Conservation (phyloP, 225 moss, liverwort and hornwort genomes). For the Antitrichia curtipendula region DNA sequence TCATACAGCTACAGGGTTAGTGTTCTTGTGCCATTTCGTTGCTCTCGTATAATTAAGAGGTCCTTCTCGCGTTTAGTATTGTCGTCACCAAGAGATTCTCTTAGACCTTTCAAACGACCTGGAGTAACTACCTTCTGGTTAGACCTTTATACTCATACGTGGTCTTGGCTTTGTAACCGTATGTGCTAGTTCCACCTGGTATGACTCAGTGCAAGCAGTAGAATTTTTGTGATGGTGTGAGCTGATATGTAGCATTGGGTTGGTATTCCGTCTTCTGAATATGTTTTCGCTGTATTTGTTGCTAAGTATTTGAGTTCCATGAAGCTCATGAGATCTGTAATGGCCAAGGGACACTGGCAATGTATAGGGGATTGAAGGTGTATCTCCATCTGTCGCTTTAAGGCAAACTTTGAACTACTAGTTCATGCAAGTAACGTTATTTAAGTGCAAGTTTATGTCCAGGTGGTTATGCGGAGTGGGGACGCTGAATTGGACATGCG, state of each 20-base stretch:
- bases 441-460: neutral
- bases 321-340: neutral
- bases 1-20: slow-evolving; percentile 97
- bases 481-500: slow-evolving; percentile 99
- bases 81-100: neutral
- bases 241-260: neutral
- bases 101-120: neutral
- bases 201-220: neutral
- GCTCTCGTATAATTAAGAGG: neutral
- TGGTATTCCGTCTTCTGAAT: neutral
- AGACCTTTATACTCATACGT: neutral
- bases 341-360: neutral
- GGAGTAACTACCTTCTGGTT: neutral
- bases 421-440: neutral
- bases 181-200: neutral
- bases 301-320: neutral
- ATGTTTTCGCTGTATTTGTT: neutral
- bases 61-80: neutral
- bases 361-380: neutral
- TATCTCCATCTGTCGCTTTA: neutral
- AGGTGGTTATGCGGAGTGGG: slow-evolving; percentile 98
- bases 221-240: neutral
- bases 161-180: neutral
- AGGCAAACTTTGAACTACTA: neutral
- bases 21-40: neutral